Evolutionary conservation across 345 rosid genomes (phyloP).

Genomic region (Cardamine chenopodiifolia): DNA sequence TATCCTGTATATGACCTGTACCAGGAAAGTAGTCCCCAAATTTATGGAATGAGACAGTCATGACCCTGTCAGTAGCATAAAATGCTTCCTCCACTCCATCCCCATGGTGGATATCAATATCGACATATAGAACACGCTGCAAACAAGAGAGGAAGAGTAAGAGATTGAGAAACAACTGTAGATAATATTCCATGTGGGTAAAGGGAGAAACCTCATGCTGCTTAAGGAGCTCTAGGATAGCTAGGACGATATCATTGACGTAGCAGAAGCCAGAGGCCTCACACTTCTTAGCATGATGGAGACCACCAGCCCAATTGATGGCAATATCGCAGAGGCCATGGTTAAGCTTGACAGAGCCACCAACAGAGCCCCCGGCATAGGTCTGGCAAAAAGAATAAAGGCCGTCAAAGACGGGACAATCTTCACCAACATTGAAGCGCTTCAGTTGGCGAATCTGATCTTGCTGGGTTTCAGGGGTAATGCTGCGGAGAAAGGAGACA

Average conservation of each 20-base stretch:
- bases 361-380: conserved; percentile 75
- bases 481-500: conserved; percentile 63
- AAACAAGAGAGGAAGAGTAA: conserved; percentile 15
- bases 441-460: conserved; percentile 70
- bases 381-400: conserved; percentile 77
- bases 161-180: background rate
- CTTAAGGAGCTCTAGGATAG: conserved; percentile 74
- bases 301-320: conserved; percentile 71
- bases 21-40: conserved; percentile 75
- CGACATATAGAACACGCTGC: conserved; percentile 72
- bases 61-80: conserved; percentile 71
- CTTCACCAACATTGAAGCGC: conserved; percentile 76
- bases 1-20: conserved; percentile 61
- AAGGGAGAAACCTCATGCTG: conserved; percentile 57
- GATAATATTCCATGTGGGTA: background rate
- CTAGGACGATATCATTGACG: conserved; percentile 74
- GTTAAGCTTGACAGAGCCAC: conserved; percentile 69
- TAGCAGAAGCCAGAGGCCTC: conserved; percentile 57
- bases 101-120: conserved; percentile 71
- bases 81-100: conserved; percentile 82
- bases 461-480: conserved; percentile 74
- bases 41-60: conserved; percentile 74
- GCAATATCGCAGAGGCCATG: conserved; percentile 66
- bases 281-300: conserved; percentile 75
- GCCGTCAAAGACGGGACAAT: conserved; percentile 73